Evolutionary conservation across 352 stramenopile genomes (phyloP), one percentile per base, ranked within the genome.

Genomic region (Globisporangium carolinianum): DNA sequence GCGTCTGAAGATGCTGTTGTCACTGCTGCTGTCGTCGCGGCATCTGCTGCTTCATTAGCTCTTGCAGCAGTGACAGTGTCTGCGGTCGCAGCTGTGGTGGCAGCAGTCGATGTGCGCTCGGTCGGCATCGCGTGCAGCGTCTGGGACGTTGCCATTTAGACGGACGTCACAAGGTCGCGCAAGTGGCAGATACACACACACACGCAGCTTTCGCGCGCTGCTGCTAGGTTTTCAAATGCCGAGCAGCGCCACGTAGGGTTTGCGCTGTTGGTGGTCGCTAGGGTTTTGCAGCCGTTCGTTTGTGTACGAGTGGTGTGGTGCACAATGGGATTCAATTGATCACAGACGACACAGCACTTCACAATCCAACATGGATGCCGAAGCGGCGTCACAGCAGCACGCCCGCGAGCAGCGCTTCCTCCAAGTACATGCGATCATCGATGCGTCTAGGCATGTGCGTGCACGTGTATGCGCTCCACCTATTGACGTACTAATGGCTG

Each of bases 341-440:
- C 5, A 49, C 45, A 32, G 14, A 12, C 6, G 24, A 32, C 5
- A 24, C 4, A 49, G 8, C 17, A 35, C 15, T n/a, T 47, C 11
- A 41, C 11, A 15, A 14, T 7, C 46, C n/a, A 35, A 37, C 5
- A 5, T 4, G 17, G 11, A 54, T 1, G 4, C 1, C 6, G 4
- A 12, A 18, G 35, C 12, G 24, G 35, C 35, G 17, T 42, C 49
- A 38, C 49, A 50, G 11, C 46, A 9, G 9, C 37, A 1, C 32
- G 42, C 5, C 10, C 57, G 58, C 15, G 75, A 83, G 62, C 56
- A 65, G 69, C 73, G 73, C 58, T 87, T 87, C 64, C 65, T 87
- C 38, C 50, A 74, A 61, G 71, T 76, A 35, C 52, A 47, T 18
- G 24, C 24, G 24, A 32, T 0, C 24, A 32, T 3, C 24, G 24